Evolutionary conservation across 2,329 filamentous ascomycete species (phyloP), one percentile per base, ranked within the genome.

Genomic region (Thielaviopsis ethacetica): DNA sequence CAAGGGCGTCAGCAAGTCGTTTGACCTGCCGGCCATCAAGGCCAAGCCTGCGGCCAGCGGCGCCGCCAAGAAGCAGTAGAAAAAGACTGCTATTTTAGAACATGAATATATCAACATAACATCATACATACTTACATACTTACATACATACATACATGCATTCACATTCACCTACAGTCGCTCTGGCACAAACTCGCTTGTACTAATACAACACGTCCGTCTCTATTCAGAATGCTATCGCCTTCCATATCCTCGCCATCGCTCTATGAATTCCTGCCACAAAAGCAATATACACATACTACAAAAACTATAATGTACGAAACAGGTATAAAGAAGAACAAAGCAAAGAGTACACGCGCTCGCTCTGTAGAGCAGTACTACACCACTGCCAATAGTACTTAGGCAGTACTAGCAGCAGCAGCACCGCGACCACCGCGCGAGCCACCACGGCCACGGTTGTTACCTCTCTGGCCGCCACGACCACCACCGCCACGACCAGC

Each of bases 1-100:
- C 65, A 82, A 80, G 5, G 85, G 84, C n/a, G 68, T 78, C 63
- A 88, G 82, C 67, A 75, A 81, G 64, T 68, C 68, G 27, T 90
- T 91, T 67, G 70, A 68, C 21, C 74, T 91, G 63, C 87, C 87
- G 0, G 74, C 76, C 34, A 65, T 89, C 62, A 88, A 86, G 74
- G 74, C 71, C 24, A 85, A 83, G 72, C 22, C 49, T 9, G 24
- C 26, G 38, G 24, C 55, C 34, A n/a, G 4, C n/a, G 7, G 44
- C 7, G 17, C 44, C 7, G 17, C 44, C 17, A 19, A 19, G 44
- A 49, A 49, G 44, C 44, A n/a, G n/a, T 49, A 49, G n/a, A 21
- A 19, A 5, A n/a, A 6, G 9, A 49, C 7, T 19, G n/a, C 9
- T 49, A 9, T 21, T 21, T 12, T 34, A 34, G 30, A 12, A 34